Conservation (phyloP, 73 alveolate species). For the Tetrahymena borealis region DNA sequence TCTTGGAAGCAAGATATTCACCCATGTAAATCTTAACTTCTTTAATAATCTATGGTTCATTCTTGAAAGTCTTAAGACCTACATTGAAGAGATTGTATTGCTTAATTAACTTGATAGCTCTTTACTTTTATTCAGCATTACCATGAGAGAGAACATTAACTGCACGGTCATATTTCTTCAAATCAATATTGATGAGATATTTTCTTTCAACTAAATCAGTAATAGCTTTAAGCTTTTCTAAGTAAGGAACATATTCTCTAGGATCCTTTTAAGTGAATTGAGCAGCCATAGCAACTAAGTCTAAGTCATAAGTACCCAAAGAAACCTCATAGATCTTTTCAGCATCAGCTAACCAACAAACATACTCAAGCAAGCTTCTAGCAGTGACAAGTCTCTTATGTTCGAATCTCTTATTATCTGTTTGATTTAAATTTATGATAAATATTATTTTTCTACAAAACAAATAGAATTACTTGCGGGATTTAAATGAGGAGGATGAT, state of each 20-base stretch:
- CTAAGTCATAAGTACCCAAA: conserved; percentile 93
- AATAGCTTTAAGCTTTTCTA: conserved; percentile 29
- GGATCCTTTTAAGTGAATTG: conserved; percentile 96
- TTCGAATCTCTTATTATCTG: conserved; percentile 60
- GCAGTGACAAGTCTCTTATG: not conserved
- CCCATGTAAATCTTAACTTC: conserved; percentile 27
- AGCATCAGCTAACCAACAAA: conserved; percentile 96
- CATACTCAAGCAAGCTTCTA: conserved; percentile 78
- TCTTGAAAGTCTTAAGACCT: conserved; percentile 20
- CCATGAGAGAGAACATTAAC: conserved; percentile 25
- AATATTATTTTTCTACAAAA: conserved; percentile 38
- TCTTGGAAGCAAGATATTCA: conserved; percentile 9
- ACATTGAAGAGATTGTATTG: conserved; percentile 12
- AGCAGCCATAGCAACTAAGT: conserved; percentile 88
- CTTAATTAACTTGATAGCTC: conserved; percentile 12
- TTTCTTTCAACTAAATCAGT: conserved; percentile 31
- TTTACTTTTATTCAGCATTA: conserved; percentile 6
- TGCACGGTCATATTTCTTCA: conserved; percentile 35
- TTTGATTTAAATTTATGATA: conserved; percentile 55
- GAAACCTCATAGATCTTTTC: conserved; percentile 92
- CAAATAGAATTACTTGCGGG: conserved; percentile 30
- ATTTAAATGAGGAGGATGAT: conserved; percentile 78
- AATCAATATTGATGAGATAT: conserved; percentile 7
- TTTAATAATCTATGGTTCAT: not conserved
- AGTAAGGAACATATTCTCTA: conserved; percentile 91